phyloP scores from a whole-genome alignment of 2,329 filamentous ascomycete genomes.

The Boeremia lycopersici region DNA sequence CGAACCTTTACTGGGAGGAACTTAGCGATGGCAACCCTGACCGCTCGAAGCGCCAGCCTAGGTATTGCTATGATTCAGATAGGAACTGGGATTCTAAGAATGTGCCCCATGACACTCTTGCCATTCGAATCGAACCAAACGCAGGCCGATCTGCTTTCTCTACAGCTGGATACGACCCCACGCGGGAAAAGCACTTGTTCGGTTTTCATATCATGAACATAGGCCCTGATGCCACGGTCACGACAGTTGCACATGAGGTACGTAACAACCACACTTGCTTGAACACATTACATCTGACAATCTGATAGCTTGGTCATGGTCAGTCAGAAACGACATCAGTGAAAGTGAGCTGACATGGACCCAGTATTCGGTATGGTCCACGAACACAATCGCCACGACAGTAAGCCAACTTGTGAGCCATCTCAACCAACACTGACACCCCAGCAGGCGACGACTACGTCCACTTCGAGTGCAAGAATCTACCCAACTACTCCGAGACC shows the following conservation, averaged over 20 bases:
- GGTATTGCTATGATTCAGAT: background rate
- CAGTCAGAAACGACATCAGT: background rate
- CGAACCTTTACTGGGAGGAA: background rate
- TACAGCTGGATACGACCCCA: no score
- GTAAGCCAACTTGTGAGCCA: background rate
- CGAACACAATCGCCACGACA: background rate
- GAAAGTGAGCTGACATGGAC: background rate
- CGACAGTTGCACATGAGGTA: background rate
- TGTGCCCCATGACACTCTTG: background rate
- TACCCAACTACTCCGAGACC: background rate
- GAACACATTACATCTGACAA: background rate
- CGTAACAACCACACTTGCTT: background rate
- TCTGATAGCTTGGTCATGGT: background rate
- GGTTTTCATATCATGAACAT: background rate
- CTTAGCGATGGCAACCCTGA: background rate
- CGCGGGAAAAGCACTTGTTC: background rate
- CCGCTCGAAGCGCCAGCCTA: background rate
- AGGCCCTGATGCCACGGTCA: background rate
- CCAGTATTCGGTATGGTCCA: background rate
- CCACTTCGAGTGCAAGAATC: background rate
- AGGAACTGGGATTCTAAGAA: background rate
- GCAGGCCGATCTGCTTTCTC: no score
- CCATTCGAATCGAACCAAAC: background rate
- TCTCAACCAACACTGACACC: background rate
- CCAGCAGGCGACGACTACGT: background rate